Base-by-base conservation (phyloP, 148 eudicot genomes). In the Vaccinium myrtillus region DNA sequence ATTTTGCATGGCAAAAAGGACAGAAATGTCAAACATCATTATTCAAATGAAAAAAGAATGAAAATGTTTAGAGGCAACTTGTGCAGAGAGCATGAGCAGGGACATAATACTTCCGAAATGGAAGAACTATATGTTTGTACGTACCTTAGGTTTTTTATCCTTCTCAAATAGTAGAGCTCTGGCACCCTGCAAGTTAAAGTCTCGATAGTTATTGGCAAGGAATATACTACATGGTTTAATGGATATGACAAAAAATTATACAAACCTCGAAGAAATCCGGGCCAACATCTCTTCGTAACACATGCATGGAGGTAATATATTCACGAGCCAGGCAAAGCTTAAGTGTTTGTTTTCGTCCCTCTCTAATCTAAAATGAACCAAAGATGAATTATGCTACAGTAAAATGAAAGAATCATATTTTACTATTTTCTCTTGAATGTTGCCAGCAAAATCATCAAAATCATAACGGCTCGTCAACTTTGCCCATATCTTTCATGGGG, bases 121-220 rank as follows among this genome's bases (percentile, higher is more conserved):
- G 4, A 13, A 11, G 74, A 10, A 14, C 39, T 69, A 3, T 1
- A 48, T 78, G 25, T 12, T 13, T 15, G 10, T 19, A 21, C 39
- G 11, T 54, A 89, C 91, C 89, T 87, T 83, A 13, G 91, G 91
- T 11, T 85, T 87, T 51, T 83, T 87, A 75, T 87, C 89, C 70
- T 89, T 89, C 70, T 87, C 87, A 23, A 87, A 13, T 49, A 87
- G 75, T 83, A 85, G 51, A 54, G 91, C 89, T 78, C 89, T 89
- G 54, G 85, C 14, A 82, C 91, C 91, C 89, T 89, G 86, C 76
- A 63, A 23, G 16, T 32, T 23, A 6, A 58, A 9, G 23, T 63
- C 39, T 69, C 74, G 30, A 30, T 27, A 27, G 18, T 4, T 27
- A 12, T 27, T 69, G 18, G 4, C 30, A 69, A 13, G 32, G 18